phyloP scores from a whole-genome alignment of 1,139 yeast species.

The Blastobotrys raffinosifermentans region DNA sequence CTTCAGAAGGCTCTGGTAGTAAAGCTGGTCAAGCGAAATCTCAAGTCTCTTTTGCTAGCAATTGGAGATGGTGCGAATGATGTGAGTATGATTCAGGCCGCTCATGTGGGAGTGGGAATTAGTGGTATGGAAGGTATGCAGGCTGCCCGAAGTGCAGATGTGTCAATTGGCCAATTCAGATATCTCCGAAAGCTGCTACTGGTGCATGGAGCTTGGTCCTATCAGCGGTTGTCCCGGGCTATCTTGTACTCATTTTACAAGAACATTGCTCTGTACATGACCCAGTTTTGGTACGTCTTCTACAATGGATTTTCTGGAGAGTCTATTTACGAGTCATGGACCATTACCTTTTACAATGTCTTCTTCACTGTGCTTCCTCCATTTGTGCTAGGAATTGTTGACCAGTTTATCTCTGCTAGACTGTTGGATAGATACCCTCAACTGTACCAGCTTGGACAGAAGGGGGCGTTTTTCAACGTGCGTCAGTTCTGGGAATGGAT shows the following conservation, averaged over 20 bases:
- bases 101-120: conserved; percentile 97
- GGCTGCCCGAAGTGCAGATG: conserved; percentile 97
- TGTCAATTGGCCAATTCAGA: conserved; percentile 93
- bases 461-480: conserved; percentile 82
- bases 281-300: conserved; percentile 97
- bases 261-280: conserved; percentile 91
- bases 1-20: conserved; percentile 95
- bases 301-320: conserved; percentile 92
- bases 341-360: conserved; percentile 93
- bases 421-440: conserved; percentile 89
- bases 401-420: conserved; percentile 90
- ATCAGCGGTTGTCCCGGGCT: conserved; percentile 87
- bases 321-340: conserved; percentile 96
- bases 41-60: conserved; percentile 74
- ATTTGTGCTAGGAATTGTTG: conserved; percentile 91
- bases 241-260: conserved; percentile 93
- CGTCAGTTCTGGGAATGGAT: conserved; percentile 98
- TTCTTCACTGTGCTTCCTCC: conserved; percentile 94
- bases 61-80: conserved; percentile 99
- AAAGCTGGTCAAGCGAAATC: conserved; percentile 71
- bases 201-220: conserved; percentile 98
- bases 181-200: conserved; percentile 73
- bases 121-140: conserved; percentile 99
- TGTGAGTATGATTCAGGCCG: conserved; percentile 98
- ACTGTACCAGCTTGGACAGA: conserved; percentile 83